These are phyloP conservation scores for Candida silvicultrix DNA, from an alignment of 805 yeast genomes.

Conservation along the genomic window DNA sequence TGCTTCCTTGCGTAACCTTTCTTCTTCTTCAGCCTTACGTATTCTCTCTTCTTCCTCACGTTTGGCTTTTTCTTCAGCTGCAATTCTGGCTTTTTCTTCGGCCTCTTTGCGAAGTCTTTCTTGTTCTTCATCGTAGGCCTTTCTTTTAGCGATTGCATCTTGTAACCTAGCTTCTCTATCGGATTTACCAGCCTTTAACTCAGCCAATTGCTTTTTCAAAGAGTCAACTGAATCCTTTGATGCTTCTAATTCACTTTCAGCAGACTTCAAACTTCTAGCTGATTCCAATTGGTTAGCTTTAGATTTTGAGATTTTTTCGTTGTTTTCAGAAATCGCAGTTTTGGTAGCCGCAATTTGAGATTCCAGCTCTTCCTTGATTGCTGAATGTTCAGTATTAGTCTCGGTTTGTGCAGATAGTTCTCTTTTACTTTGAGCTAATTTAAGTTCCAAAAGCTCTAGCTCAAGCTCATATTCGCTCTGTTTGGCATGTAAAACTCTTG, in stretches of 20 bases:
- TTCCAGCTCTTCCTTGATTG: constrained; percentile 14
- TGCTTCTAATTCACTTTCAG: constrained; percentile 12
- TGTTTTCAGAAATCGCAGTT: constrained; percentile 14
- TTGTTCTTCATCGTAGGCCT: constrained; percentile 14
- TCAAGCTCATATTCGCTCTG: constrained; percentile 20
- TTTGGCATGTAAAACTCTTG: constrained; percentile 21
- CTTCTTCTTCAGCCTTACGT: constrained; percentile 84
- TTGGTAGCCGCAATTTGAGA: constrained; percentile 12
- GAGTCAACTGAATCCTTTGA: constrained; percentile 12
- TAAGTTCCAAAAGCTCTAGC: constrained; percentile 17
- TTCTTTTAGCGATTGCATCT: constrained; percentile 19
- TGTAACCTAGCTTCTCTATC: constrained; percentile 17
- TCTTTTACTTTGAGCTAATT: constrained; percentile 19
- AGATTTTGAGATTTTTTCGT: constrained; percentile 10
- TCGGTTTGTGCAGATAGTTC: constrained; percentile 16
- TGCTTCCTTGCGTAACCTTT: constrained; percentile 41
- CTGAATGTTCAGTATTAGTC: constrained; percentile 9
- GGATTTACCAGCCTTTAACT: constrained; percentile 14
- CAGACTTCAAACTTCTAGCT: constrained; percentile 5
- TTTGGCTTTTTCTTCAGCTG: constrained; percentile 5
- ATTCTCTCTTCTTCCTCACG: constrained; percentile 38
- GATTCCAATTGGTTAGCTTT: constrained; percentile 10
- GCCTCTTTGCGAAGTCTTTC: constrained; percentile 9
- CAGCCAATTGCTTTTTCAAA: constrained; percentile 15
- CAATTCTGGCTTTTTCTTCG: constrained; percentile 10